phyloP scores from a whole-genome alignment of 768 basidiomycete species.

The Rhodocollybia butyracea region DNA sequence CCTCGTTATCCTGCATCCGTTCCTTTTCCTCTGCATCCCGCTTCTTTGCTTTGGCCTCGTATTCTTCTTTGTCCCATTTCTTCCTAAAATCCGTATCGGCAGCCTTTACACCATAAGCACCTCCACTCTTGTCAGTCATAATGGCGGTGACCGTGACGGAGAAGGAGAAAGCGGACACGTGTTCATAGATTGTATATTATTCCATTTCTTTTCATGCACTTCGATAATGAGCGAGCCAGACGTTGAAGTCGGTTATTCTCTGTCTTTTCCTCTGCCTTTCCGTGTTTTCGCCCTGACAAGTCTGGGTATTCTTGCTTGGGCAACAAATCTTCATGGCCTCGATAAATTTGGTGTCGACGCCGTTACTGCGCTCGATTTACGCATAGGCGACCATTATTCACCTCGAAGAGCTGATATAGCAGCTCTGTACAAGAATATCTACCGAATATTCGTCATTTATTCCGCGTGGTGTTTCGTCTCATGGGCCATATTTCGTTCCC shows the following conservation, averaged over 20 bases:
- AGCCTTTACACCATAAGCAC: constrained; percentile 42
- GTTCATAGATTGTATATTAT: neutral
- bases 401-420: constrained; percentile 35
- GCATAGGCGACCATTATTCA: constrained; percentile 29
- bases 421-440: constrained; percentile 56
- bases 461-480: constrained; percentile 55
- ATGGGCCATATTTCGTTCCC: constrained; percentile 66
- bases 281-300: constrained; percentile 81
- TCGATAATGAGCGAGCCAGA: constrained; percentile 19
- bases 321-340: constrained; percentile 87
- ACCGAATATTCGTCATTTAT: constrained; percentile 65
- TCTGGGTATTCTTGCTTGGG: constrained; percentile 86
- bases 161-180: neutral
- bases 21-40: constrained; percentile 79
- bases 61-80: constrained; percentile 96
- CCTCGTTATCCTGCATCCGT: constrained; percentile 83
- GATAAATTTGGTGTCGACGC: constrained; percentile 72
- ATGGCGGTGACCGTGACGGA: neutral
- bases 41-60: constrained; percentile 77
- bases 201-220: constrained; percentile 5
- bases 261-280: constrained; percentile 85
- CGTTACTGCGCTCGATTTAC: constrained; percentile 65
- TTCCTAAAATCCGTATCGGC: constrained; percentile 77
- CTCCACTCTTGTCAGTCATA: constrained; percentile 35
- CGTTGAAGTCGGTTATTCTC: constrained; percentile 21